These are phyloP conservation scores for Suhomyces wounanorum DNA, from an alignment of 1,139 yeast species.

Conservation along the genomic window DNA sequence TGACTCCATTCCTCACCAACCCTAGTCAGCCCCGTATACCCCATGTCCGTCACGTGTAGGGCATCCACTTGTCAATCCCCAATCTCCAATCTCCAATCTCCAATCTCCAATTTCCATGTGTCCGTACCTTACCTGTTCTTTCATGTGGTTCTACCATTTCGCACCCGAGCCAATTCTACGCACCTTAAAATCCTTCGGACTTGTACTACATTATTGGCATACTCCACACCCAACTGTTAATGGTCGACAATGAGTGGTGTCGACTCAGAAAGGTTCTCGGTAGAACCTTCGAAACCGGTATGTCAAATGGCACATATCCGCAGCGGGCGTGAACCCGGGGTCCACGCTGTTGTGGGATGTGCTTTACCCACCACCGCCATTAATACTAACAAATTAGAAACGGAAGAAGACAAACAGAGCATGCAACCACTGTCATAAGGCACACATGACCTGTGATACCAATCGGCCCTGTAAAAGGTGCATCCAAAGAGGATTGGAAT, in stretches of 20 bases:
- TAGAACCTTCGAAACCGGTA: conserved; percentile 8
- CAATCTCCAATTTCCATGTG: too few relatives aligned
- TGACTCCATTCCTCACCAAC: too few relatives aligned
- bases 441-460: conserved; percentile 86
- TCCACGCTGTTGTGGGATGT: not conserved
- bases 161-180: conserved; percentile 1
- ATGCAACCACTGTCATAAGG: conserved; percentile 81
- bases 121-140: not conserved
- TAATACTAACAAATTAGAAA: conserved; percentile 23
- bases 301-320: not conserved
- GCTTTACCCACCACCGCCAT: not conserved
- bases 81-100: not conserved
- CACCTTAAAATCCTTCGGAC: not conserved
- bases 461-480: conserved; percentile 84
- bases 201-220: not conserved
- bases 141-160: not conserved
- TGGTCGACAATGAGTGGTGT: conserved; percentile 5
- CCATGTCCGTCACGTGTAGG: too few relatives aligned
- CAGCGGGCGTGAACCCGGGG: not conserved
- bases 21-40: too few relatives aligned
- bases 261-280: conserved; percentile 3
- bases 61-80: too few relatives aligned
- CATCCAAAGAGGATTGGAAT: conserved; percentile 63
- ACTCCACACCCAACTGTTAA: not conserved
- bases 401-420: conserved; percentile 73